These are phyloP conservation scores for Hygrophorus russula DNA, from an alignment of 768 basidiomycete species.

Conservation along the genomic window DNA sequence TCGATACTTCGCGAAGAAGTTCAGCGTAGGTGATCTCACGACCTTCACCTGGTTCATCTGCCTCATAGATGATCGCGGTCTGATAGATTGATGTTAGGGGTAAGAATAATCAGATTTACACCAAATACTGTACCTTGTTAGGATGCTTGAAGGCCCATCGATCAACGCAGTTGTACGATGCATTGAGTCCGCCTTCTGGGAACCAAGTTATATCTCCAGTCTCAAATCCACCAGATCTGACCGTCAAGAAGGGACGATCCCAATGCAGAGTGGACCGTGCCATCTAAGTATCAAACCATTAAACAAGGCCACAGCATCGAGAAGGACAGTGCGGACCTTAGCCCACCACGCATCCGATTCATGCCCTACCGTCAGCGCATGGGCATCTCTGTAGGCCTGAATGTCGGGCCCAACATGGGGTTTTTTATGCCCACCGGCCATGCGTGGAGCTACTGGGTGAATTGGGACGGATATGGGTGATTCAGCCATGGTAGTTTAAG, in stretches of 20 bases:
- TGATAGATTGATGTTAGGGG: conserved; percentile 16
- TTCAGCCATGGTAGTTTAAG: conserved; percentile 30
- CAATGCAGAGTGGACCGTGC: conserved; percentile 74
- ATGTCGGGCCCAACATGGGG: conserved; percentile 77
- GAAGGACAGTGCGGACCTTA: conserved; percentile 27
- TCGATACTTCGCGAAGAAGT: conserved; percentile 83
- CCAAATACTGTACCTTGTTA: conserved; percentile 41
- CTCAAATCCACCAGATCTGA: conserved; percentile 72
- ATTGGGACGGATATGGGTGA: conserved; percentile 22
- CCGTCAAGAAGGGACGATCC: conserved; percentile 84
- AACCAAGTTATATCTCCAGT: conserved; percentile 92
- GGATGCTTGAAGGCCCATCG: conserved; percentile 90
- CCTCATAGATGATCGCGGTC: conserved; percentile 97
- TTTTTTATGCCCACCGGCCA: conserved; percentile 46
- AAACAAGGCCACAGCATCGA: neutral
- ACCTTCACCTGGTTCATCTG: conserved; percentile 84
- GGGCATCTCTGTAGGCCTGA: conserved; percentile 58
- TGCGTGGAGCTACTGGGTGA: conserved; percentile 70
- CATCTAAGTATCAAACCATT: conserved; percentile 23
- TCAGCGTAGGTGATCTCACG: conserved; percentile 69
- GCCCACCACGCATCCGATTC: conserved; percentile 85
- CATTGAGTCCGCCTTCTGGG: conserved; percentile 88
- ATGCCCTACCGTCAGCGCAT: conserved; percentile 62
- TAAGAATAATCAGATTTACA: neutral
- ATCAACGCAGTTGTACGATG: conserved; percentile 96